A percentile compares a stretch with the other conserved stretches of the same genome.
These are phyloP conservation scores for Paracoccidioides brasiliensis DNA, from an alignment of 2,329 filamentous ascomycete species.

Conservation along the genomic window DNA sequence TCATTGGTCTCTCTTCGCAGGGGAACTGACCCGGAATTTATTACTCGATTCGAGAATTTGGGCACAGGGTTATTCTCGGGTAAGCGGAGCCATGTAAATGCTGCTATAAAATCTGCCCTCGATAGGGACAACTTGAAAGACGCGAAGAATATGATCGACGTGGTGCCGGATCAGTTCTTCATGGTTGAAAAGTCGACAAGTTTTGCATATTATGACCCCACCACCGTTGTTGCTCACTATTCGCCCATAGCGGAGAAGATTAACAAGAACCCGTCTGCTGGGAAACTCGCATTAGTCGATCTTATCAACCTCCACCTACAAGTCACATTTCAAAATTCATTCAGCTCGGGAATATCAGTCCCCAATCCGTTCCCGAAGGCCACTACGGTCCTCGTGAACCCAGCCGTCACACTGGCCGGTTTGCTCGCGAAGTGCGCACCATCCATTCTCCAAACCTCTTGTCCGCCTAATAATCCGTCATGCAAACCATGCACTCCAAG, in stretches of 20 bases:
- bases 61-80: slow-evolving; percentile 63
- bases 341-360: slow-evolving; percentile 63
- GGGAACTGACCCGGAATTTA: slow-evolving; percentile 61
- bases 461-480: slow-evolving; percentile 64
- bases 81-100: slow-evolving; percentile 48
- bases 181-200: slow-evolving; percentile 52
- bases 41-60: slow-evolving; percentile 55
- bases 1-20: slow-evolving; percentile 60
- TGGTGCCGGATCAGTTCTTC: slow-evolving; percentile 48
- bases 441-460: slow-evolving; percentile 60
- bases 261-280: slow-evolving; percentile 42
- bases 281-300: slow-evolving; percentile 52
- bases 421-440: slow-evolving; percentile 63
- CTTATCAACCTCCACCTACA: slow-evolving; percentile 81
- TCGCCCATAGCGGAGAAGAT: slow-evolving; percentile 52
- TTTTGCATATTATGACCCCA: slow-evolving; percentile 64
- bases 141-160: slow-evolving; percentile 51
- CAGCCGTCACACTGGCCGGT: slow-evolving; percentile 58
- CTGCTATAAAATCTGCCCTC: slow-evolving; percentile 49
- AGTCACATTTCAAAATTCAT: slow-evolving; percentile 67
- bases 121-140: slow-evolving; percentile 41
- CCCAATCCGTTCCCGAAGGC: slow-evolving; percentile 66
- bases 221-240: slow-evolving; percentile 53
- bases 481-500: slow-evolving; percentile 62
- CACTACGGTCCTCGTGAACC: slow-evolving; percentile 58